Evolutionary conservation across 805 yeast species (phyloP).

Genomic region (Nakazawaea sp.): DNA sequence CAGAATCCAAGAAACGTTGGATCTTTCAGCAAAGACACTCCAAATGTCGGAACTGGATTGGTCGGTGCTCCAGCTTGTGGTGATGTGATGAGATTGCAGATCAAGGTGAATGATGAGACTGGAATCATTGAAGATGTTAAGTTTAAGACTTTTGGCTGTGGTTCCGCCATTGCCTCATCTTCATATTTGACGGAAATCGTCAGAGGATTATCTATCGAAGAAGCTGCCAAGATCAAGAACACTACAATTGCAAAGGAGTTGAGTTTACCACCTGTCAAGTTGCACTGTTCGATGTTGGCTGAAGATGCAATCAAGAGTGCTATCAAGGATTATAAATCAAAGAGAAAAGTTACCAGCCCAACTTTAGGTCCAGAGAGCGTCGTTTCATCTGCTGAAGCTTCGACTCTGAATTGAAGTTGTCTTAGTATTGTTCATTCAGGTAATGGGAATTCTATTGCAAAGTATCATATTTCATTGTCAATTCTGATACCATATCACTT

Average conservation of each 20-base stretch:
- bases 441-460: no score
- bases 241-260: slow-evolving; percentile 92
- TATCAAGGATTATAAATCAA: slow-evolving; percentile 86
- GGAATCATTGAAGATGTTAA: slow-evolving; percentile 93
- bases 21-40: slow-evolving; percentile 68
- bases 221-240: slow-evolving; percentile 88
- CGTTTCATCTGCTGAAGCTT: slow-evolving; percentile 13
- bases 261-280: slow-evolving; percentile 91
- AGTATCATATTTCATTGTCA: no score
- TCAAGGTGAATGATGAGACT: slow-evolving; percentile 82
- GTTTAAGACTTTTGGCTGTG: slow-evolving; percentile 99
- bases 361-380: slow-evolving; percentile 56
- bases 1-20: slow-evolving; percentile 97
- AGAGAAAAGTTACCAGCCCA: slow-evolving; percentile 50
- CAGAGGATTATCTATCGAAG: slow-evolving; percentile 90
- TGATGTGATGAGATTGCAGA: slow-evolving; percentile 96
- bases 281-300: slow-evolving; percentile 98
- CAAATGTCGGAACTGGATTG: slow-evolving; percentile 88
- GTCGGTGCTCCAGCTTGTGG: slow-evolving; percentile 99
- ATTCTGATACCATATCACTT: no score
- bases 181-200: slow-evolving; percentile 94
- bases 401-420: neutral
- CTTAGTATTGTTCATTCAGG: no score
- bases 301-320: slow-evolving; percentile 98
- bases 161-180: slow-evolving; percentile 94